Evolutionary conservation across 2,329 filamentous ascomycete species (phyloP), one percentile per base, ranked within the genome.

Genomic region (Trichoderma guizhouense): DNA sequence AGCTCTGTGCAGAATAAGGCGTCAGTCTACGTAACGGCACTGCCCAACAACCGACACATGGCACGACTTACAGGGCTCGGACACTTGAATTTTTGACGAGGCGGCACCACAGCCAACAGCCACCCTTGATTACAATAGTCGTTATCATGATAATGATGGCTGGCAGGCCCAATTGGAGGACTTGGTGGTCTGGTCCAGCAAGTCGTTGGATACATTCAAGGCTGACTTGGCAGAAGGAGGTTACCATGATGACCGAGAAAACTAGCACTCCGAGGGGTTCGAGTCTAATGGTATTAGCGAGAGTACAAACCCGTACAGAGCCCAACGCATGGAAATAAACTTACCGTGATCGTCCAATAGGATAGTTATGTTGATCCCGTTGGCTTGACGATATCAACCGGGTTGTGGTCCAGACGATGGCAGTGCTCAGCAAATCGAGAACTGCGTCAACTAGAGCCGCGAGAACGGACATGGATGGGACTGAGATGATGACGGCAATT

Each of bases 21-120:
- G 75, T 73, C 74, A 57, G 34, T 28, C n/a, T 58, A 60, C 71
- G 24, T 72, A 30, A 57, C 26, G 18, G 24, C 4, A 61, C 53
- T 47, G 24, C 51, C 15, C 26, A 11, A 51, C 11, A 64, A 60
- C 39, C n/a, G 55, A 15, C 43, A 72, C n/a, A 39, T 11, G 21
- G 57, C 36, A 15, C 34, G 12, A 83, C 86, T 79, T 79, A 88
- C 75, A 97, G 84, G 1, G 94, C 93, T 79, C 95, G 93, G 5
- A 97, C 94, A 73, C 91, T 93, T 3, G 92, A 94, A 79, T 97
- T 97, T 76, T 90, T 93, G 75, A 97, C 92, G 39, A 96, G 81
- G 7, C 94, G 92, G 79, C 93, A 97, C 92, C 93, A 97, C 51
- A 97, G 78, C 93, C 93, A 97, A 81, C 92, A 95, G 11, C 89